Conservation (phyloP, 2,329 filamentous ascomycete genomes). For the Fusarium pininemorale region DNA sequence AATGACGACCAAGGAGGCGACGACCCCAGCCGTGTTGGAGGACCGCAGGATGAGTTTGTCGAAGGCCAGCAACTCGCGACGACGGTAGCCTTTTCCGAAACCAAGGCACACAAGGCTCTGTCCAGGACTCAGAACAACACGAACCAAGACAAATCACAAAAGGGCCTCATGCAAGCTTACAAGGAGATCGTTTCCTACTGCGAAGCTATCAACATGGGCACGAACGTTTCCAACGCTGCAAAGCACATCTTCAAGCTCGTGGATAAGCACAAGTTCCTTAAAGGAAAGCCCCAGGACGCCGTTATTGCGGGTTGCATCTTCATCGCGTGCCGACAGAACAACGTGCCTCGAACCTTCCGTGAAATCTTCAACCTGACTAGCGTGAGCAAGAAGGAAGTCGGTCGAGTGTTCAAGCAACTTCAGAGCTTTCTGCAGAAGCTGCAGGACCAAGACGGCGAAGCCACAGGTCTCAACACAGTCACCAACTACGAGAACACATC, state of each 20-base stretch:
- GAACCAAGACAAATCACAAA: constrained; percentile 83
- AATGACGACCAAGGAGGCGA: constrained; percentile 98
- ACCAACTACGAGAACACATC: constrained; percentile 79
- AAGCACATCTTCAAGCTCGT: constrained; percentile 96
- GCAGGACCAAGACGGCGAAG: constrained; percentile 65
- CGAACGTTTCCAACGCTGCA: constrained; percentile 84
- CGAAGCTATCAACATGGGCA: constrained; percentile 83
- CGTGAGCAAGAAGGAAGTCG: constrained; percentile 97
- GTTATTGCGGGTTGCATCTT: constrained; percentile 98
- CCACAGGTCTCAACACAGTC: constrained; percentile 63
- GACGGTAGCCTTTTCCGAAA: constrained; percentile 84
- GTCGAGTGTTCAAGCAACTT: constrained; percentile 90
- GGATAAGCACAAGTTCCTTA: constrained; percentile 91
- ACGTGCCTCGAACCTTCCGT: constrained; percentile 87
- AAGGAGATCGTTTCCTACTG: constrained; percentile 89
- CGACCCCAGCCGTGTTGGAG: constrained; percentile 97
- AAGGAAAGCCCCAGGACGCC: constrained; percentile 92
- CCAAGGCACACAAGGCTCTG: constrained; percentile 75
- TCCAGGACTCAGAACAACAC: constrained; percentile 88
- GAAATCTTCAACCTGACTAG: constrained; percentile 95
- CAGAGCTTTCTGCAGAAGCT: constrained; percentile 86
- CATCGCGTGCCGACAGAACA: constrained; percentile 92
- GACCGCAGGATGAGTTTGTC: constrained; percentile 87
- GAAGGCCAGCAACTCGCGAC: constrained; percentile 92
- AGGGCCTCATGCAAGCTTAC: constrained; percentile 82